Base-by-base conservation (phyloP, 768 basidiomycete species). In the Trametopsis cervina region DNA sequence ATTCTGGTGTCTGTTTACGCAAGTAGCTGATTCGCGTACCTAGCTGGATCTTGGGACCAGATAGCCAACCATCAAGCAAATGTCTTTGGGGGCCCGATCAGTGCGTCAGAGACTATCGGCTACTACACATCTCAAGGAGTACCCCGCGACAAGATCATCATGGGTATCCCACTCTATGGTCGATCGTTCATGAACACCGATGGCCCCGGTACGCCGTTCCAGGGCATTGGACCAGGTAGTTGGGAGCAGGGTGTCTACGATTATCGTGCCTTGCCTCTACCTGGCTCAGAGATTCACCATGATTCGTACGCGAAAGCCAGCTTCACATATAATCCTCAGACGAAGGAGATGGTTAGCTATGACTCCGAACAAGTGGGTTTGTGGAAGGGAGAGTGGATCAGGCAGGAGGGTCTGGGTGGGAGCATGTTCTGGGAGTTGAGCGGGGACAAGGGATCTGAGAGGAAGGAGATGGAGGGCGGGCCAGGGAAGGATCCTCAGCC, bases 381-480 rank as follows among this genome's bases (percentile, higher is more conserved):
- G 44, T 75, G 76, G 75, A 93, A 94, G 64, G 89, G 87, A 12
- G 73, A 76, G 49, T 97, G 85, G 70, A 92, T 98, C 60, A 71
- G 70, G 57, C 73, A 77, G 27, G 77, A 85, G 60, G 77, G 79
- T 0, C 68, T 98, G 3, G 89, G 88, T 4, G 96, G 96, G 0
- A 87, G 85, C 47, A 99, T 99, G 96, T 85, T 85, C 56, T 92
- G 89, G 90, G 90, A 94, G 63, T 71, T 95, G 36, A 86, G 84
- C 55, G 91, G 89, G 2, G 95, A 97, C 67, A 90, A 91, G 63
- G 59, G 57, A 18, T 79, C 79, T 1, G 67, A 63, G 24, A 75
- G 86, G 44, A 79, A 85, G 33, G 85, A 78, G 12, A 83, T 89
- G 79, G 87, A 90, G 54, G 66, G 67, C 6, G 85, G 87, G 2